Evolutionary conservation across 306 rosid species (phyloP).

Genomic region (Malus fusca): DNA sequence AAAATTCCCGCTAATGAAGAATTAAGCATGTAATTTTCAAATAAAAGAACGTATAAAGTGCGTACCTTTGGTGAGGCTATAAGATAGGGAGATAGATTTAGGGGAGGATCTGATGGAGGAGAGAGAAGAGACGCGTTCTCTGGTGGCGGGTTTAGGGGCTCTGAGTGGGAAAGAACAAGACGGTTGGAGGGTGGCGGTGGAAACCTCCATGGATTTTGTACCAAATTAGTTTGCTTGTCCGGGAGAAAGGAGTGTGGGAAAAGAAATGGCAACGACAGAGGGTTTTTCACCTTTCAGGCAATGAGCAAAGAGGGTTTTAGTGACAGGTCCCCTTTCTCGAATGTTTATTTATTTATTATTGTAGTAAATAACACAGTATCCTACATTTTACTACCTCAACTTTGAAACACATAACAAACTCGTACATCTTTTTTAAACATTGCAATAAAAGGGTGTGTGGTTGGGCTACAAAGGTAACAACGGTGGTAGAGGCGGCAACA

Average conservation of each 20-base stretch:
- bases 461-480: no score
- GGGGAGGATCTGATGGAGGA: slow-evolving; percentile 10
- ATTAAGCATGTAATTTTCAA: not conserved
- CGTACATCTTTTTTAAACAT: no score
- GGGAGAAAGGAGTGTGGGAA: not conserved
- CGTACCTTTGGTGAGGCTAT: slow-evolving; percentile 33
- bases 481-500: no score
- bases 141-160: slow-evolving; percentile 5
- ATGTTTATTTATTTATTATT: no score
- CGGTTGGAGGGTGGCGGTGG: slow-evolving; percentile 24
- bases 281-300: not conserved
- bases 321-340: not conserved
- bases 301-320: not conserved
- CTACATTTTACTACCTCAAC: no score
- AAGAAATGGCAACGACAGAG: not conserved
- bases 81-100: slow-evolving; percentile 8
- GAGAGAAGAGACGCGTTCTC: slow-evolving; percentile 18
- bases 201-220: slow-evolving; percentile 25
- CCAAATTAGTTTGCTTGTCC: not conserved
- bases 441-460: no score
- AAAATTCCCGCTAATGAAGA: not conserved
- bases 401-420: no score
- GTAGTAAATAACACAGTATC: no score
- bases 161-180: slow-evolving; percentile 16
- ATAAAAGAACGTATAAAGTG: not conserved